Percentiles rank a stretch among this genome's conserved stretches.
Evolutionary conservation across 2,329 filamentous ascomycete species (phyloP).

Genomic region (Xylariaceae sp.): DNA sequence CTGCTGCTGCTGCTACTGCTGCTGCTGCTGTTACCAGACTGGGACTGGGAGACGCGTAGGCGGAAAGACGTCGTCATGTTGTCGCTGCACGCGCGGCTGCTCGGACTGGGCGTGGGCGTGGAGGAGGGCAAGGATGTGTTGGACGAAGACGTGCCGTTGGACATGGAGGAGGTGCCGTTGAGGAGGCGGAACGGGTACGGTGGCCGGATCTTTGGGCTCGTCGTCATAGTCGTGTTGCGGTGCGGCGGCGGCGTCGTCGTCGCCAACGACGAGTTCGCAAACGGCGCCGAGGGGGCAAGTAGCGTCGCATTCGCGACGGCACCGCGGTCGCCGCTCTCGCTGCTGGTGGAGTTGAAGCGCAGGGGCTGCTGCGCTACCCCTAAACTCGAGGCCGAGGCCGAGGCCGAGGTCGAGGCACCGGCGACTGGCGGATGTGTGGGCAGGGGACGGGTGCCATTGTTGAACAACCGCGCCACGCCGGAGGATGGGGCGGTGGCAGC

Average conservation of each 20-base stretch:
- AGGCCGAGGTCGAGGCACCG: not conserved
- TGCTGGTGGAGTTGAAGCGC: no score
- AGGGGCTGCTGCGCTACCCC: no score
- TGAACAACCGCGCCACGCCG: no score
- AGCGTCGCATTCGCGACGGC: slow-evolving; percentile 3
- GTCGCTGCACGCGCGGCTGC: slow-evolving; percentile 19
- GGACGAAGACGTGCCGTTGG: no score
- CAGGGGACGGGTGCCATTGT: no score
- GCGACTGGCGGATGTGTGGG: no score
- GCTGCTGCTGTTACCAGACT: no score
- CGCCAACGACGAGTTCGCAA: slow-evolving; percentile 3
- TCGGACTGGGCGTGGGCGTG: slow-evolving; percentile 8
- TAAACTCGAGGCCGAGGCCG: no score
- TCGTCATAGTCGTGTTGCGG: not conserved
- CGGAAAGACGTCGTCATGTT: slow-evolving; percentile 17
- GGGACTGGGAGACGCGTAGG: slow-evolving; percentile 20
- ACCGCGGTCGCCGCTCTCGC: no score
- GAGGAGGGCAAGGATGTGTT: slow-evolving; percentile 10
- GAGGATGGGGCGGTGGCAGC: no score
- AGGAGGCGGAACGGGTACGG: slow-evolving; percentile 4
- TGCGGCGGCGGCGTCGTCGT: not conserved
- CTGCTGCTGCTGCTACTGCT: no score
- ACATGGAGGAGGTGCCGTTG: slow-evolving; percentile 3
- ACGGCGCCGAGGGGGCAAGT: slow-evolving; percentile 4
- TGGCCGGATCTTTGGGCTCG: not conserved